Evolutionary conservation across 2,329 filamentous ascomycete species (phyloP), one percentile per base, ranked within the genome.

Genomic region (Camillea tinctor): DNA sequence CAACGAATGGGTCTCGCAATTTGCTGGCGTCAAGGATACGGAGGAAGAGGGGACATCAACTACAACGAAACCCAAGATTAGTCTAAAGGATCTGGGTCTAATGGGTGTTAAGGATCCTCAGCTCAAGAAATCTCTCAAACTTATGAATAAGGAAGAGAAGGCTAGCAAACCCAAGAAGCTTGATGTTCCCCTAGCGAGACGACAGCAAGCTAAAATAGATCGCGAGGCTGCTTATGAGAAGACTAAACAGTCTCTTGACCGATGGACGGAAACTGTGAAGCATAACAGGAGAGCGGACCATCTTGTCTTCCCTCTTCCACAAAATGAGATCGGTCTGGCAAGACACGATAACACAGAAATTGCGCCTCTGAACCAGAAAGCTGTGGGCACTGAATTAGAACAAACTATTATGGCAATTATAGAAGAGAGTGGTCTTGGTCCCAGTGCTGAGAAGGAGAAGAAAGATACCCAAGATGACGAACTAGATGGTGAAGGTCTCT

Each of bases 251-350:
- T 94, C 93, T 0, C 81, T 99, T 23, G 88, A 91, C 64, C 87
- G 92, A 68, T 99, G 95, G 95, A 89, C 89, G 30, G 94, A 97
- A 62, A 98, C 95, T 0, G 93, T 99, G 70, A 96, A 97, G 77
- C 87, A 92, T 30, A 97, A 97, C 75, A 89, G 95, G 61, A 85
- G 92, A 67, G 93, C 94, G 1, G 95, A 98, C 64, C 92, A 97
- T 74, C 80, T 99, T 13, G 82, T 88, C 20, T 99, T 99, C 71
- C 95, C 95, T 4, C 82, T 98, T 0, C 84, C 89, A 2, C 89
- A 92, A 69, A 89, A 88, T 48, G 85, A 88, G 60, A 86, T 83
- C 21, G 82, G 81, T 56, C 74, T 79, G 57, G 82, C 81, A 24
- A 85, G 87, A 20, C 76, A 88, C 21, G 79, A 84, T 66, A 86